Evolutionary conservation across 2,329 filamentous ascomycete genomes (phyloP).

Genomic region (Amauroascus niger): DNA sequence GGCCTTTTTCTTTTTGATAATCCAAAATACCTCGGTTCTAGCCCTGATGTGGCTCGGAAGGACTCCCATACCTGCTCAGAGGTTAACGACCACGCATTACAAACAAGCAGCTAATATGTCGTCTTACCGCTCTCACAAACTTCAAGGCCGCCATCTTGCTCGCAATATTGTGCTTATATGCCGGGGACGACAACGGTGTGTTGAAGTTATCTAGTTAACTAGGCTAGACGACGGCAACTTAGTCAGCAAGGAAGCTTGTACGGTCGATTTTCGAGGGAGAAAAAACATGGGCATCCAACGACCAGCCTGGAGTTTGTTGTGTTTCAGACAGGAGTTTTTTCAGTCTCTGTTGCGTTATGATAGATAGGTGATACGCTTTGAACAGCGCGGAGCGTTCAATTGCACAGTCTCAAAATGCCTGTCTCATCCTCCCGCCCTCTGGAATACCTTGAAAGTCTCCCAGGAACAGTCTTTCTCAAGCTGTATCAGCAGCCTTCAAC

Average conservation of each 20-base stretch:
- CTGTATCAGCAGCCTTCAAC: slow-evolving; percentile 95
- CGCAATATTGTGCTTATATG: neutral
- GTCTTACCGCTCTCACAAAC: slow-evolving; percentile 55
- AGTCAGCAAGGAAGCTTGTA: neutral
- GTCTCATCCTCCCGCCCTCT: slow-evolving; percentile 54
- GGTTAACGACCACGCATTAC: slow-evolving; percentile 18
- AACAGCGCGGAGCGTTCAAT: slow-evolving; percentile 11
- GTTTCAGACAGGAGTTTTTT: too few species aligned
- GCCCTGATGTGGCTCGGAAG: slow-evolving; percentile 73
- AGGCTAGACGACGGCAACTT: too few species aligned
- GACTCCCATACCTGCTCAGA: slow-evolving; percentile 63
- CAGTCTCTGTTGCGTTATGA: slow-evolving; percentile 7
- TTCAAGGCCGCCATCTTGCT: slow-evolving; percentile 45
- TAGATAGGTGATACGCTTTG: slow-evolving; percentile 12
- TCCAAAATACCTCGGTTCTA: slow-evolving; percentile 68
- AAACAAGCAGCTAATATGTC: slow-evolving; percentile 13
- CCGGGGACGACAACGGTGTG: neutral
- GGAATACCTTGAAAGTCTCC: slow-evolving; percentile 87
- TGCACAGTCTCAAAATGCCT: slow-evolving; percentile 37
- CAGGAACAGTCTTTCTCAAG: slow-evolving; percentile 78
- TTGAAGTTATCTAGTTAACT: neutral
- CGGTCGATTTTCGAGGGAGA: neutral
- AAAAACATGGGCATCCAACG: too few species aligned
- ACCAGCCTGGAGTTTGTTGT: too few species aligned
- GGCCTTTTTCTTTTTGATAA: neutral